Evolutionary conservation across 192 early-diverging fungal species (phyloP).

Genomic region (Obelidium mucronatum): DNA sequence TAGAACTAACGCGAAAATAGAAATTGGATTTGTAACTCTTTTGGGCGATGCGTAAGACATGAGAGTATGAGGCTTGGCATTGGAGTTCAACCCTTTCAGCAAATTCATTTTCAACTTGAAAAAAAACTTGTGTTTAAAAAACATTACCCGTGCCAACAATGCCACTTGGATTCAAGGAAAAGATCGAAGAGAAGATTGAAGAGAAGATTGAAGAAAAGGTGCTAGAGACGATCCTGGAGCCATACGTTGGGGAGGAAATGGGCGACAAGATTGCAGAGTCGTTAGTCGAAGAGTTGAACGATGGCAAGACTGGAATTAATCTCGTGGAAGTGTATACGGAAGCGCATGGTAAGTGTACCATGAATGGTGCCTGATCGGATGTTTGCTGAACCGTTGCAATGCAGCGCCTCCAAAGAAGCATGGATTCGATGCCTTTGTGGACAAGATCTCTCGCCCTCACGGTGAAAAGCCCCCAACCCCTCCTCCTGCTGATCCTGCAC

Average conservation of each 20-base stretch:
- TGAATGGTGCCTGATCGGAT: neutral
- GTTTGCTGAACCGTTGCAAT: neutral
- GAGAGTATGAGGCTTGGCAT: neutral
- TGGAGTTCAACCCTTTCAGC: neutral
- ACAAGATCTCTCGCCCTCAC: neutral
- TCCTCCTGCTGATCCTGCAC: no score
- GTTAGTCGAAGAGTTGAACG: neutral
- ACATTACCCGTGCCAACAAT: neutral
- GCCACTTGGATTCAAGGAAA: neutral
- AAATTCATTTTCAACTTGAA: neutral
- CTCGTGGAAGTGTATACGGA: neutral
- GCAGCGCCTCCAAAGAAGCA: slow-evolving; percentile 11
- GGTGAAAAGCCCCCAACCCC: no score
- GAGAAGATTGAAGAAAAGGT: neutral
- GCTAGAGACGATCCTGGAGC: neutral
- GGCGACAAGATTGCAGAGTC: neutral
- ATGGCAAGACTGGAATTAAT: neutral
- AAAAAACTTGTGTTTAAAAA: neutral
- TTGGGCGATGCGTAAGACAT: no score
- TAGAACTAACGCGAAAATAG: no score
- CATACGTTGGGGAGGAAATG: neutral
- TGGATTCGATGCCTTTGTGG: slow-evolving; percentile 1
- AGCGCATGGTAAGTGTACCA: neutral
- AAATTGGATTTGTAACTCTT: no score
- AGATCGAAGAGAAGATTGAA: neutral